phyloP scores from a whole-genome alignment of 2,329 filamentous ascomycete genomes.

The Colletotrichum sojae region DNA sequence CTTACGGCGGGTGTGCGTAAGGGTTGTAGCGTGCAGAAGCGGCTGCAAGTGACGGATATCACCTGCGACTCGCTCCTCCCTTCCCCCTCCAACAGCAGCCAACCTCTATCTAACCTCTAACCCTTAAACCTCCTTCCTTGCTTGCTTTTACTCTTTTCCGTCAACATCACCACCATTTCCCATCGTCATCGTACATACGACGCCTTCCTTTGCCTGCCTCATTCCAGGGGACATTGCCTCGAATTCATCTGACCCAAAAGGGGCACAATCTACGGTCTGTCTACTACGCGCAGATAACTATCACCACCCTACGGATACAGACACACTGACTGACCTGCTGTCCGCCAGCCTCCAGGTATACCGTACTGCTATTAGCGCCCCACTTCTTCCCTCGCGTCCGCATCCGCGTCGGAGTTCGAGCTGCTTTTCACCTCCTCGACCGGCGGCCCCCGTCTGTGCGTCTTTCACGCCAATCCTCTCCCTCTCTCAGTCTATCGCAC shows the following conservation, averaged over 20 bases:
- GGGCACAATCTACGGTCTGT: too few relatives aligned
- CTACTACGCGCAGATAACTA: too few relatives aligned
- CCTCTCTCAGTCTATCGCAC: too few relatives aligned
- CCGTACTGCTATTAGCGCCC: not conserved
- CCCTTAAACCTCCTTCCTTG: not conserved
- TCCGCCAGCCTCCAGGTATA: too few relatives aligned
- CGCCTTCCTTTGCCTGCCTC: not conserved
- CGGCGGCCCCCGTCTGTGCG: slow-evolving; percentile 37
- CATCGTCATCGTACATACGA: not conserved
- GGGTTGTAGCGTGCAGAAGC: slow-evolving; percentile 26
- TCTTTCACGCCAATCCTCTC: not conserved
- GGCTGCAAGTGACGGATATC: slow-evolving; percentile 20
- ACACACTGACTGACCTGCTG: too few relatives aligned
- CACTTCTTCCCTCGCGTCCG: slow-evolving; percentile 38
- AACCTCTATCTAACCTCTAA: not conserved
- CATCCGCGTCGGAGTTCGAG: slow-evolving; percentile 33
- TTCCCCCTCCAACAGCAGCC: slow-evolving; percentile 13
- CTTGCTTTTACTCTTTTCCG: not conserved
- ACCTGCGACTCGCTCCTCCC: slow-evolving; percentile 11
- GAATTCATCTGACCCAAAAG: not conserved
- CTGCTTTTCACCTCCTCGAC: slow-evolving; percentile 31
- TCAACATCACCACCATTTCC: slow-evolving; percentile 5
- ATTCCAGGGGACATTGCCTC: not conserved
- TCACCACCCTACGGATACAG: too few relatives aligned
- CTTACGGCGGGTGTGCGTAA: slow-evolving; percentile 2